phyloP scores from a whole-genome alignment of 768 basidiomycete genomes.

The Strobilomyces dryophilus region DNA sequence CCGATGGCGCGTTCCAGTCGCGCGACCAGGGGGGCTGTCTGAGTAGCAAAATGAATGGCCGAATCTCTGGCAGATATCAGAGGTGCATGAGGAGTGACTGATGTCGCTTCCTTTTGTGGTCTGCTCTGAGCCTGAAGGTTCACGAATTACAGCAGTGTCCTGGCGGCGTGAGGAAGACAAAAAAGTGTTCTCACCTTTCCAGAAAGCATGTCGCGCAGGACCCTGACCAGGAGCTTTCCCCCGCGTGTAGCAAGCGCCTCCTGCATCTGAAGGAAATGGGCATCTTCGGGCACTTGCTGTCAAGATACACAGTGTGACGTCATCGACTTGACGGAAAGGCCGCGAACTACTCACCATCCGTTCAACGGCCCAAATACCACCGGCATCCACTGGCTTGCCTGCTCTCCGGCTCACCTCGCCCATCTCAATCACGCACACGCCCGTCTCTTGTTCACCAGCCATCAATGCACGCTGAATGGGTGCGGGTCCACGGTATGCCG shows the following conservation, averaged over 20 bases:
- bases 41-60: conserved; percentile 14
- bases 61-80: conserved; percentile 16
- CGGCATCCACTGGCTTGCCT: conserved; percentile 67
- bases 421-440: conserved; percentile 81
- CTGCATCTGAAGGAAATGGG: conserved; percentile 53
- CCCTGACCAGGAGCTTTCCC: conserved; percentile 65
- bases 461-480: conserved; percentile 84
- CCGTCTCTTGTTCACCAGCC: conserved; percentile 62
- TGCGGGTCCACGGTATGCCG: conserved; percentile 84
- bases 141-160: not conserved
- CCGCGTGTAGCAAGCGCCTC: conserved; percentile 58
- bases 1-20: conserved; percentile 27
- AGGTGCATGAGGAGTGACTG: conserved; percentile 48
- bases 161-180: not conserved
- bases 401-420: conserved; percentile 46
- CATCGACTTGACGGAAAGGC: not conserved
- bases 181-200: conserved; percentile 42
- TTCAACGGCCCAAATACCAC: conserved; percentile 58
- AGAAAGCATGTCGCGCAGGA: conserved; percentile 58
- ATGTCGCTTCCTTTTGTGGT: conserved; percentile 39
- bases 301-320: not conserved
- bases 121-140: conserved; percentile 41
- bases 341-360: conserved; percentile 44
- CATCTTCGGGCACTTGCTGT: conserved; percentile 50
- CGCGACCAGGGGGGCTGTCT: conserved; percentile 16